Evolutionary conservation across 2,329 filamentous ascomycete species (phyloP), one percentile per base, ranked within the genome.

Genomic region (Botrytis pseudocinerea): DNA sequence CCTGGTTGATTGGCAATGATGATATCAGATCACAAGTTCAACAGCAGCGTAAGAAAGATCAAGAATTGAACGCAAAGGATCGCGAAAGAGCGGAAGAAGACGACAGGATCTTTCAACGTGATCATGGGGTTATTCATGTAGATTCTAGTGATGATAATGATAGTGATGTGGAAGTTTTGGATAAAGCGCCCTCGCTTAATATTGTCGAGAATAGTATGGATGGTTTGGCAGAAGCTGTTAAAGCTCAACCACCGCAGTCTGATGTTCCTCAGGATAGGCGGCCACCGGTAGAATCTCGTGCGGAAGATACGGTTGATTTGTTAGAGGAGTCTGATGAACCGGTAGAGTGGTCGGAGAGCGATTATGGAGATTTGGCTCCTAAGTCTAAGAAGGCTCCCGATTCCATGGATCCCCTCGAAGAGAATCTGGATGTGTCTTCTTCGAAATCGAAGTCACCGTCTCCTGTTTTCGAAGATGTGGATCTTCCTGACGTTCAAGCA

Each of bases 1-100:
- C 93, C 0, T 96, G 93, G 93, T 87, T 96, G 78, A 83, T 84
- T 3, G 87, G 90, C 5, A 82, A 84, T 75, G 82, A 89, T 9
- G 92, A 94, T 73, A 89, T 95, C 46, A 86, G 91, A 74, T 87
- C 91, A 68, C 86, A 87, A 40, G 82, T 90, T 74, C 88, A 87
- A 77, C 87, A 88, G 73, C 88, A 90, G 82, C 87, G 83, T 76
- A 87, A 83, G 78, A 85, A 81, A 65, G 88, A 91, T 66, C 82
- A 83, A 32, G 86, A 89, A 73, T 89, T 92, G 73, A 89, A 91
- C 72, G 90, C 91, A 32, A 87, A 91, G 73, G 88, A 92, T 77
- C 82, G 86, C 40, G 85, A 88, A 68, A 84, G 85, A 73, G 86
- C 89, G 0, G 82, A 86, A 62, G 88, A 90, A 76, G 87, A 90